Evolutionary conservation across 768 basidiomycete species (phyloP).

Genomic region (Russula ochroleuca): DNA sequence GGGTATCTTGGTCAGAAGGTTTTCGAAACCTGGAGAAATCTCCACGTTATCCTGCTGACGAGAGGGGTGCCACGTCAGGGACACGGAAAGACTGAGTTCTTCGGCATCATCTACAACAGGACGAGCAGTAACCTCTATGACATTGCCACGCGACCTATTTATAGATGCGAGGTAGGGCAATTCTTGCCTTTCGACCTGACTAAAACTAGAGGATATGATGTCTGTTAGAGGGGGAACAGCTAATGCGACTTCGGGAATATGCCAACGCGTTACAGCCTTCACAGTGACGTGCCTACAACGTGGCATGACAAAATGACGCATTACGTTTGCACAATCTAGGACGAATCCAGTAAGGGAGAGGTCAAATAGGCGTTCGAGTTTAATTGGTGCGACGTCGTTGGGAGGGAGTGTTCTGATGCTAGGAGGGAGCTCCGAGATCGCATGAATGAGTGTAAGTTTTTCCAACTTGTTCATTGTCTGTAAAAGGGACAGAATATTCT

Average conservation of each 20-base stretch:
- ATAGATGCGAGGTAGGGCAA: conserved; percentile 5
- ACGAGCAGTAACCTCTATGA: background rate
- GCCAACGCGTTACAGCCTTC: background rate
- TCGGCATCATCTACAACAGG: background rate
- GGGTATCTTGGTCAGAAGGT: conserved; percentile 13
- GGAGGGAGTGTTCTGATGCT: conserved; percentile 11
- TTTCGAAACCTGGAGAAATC: background rate
- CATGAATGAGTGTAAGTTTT: background rate
- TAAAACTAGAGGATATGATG: conserved; percentile 15
- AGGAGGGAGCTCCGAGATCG: conserved; percentile 12
- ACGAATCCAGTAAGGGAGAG: conserved; percentile 6
- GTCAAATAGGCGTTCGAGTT: conserved; percentile 1
- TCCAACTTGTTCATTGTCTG: conserved; percentile 16
- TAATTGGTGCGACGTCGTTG: background rate
- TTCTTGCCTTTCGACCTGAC: conserved; percentile 7
- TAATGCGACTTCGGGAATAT: conserved; percentile 3
- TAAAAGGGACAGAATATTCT: conserved; percentile 4
- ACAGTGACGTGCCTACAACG: conserved; percentile 8
- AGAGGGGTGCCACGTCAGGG: background rate
- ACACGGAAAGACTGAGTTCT: background rate
- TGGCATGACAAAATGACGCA: conserved; percentile 13
- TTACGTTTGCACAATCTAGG: conserved; percentile 18
- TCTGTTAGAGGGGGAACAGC: conserved; percentile 12
- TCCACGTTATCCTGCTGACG: background rate
- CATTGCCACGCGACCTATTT: background rate